Evolutionary conservation across 306 rosid species (phyloP).

Genomic region (Comarum palustre): DNA sequence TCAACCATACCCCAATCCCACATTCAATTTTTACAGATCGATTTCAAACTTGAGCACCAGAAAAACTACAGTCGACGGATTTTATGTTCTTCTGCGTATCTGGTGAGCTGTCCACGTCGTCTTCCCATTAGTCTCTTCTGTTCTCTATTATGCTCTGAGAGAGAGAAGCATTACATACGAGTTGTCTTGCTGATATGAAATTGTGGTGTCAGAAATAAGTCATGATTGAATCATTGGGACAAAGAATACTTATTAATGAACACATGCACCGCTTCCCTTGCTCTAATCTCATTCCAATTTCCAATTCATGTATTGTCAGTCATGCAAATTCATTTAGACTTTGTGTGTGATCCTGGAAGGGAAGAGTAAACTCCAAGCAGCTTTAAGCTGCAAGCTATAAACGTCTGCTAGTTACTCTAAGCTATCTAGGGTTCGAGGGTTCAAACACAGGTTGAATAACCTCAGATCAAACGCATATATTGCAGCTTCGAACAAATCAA

Average conservation of each 20-base stretch:
- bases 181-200: slow-evolving; percentile 38
- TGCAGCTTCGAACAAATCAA: background rate
- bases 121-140: slow-evolving; percentile 26
- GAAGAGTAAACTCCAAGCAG: background rate
- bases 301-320: background rate
- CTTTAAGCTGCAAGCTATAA: background rate
- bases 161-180: slow-evolving; percentile 21
- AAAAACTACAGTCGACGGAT: background rate
- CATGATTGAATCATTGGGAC: slow-evolving; percentile 72
- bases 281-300: slow-evolving; percentile 5
- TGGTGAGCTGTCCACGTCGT: slow-evolving; percentile 10
- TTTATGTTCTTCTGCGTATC: background rate
- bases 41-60: slow-evolving; percentile 3
- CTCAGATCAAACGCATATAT: background rate
- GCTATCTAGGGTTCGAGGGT: background rate
- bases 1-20: slow-evolving; percentile 14
- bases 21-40: slow-evolving; percentile 16
- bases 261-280: slow-evolving; percentile 3
- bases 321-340: background rate
- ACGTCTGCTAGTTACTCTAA: too few relatives aligned
- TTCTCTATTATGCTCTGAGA: background rate
- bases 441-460: too few relatives aligned
- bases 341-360: background rate
- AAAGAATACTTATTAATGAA: slow-evolving; percentile 26
- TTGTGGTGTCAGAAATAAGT: slow-evolving; percentile 40